Conservation (phyloP, 2,329 filamentous ascomycete species). For the Colletotrichum tamarilloi region DNA sequence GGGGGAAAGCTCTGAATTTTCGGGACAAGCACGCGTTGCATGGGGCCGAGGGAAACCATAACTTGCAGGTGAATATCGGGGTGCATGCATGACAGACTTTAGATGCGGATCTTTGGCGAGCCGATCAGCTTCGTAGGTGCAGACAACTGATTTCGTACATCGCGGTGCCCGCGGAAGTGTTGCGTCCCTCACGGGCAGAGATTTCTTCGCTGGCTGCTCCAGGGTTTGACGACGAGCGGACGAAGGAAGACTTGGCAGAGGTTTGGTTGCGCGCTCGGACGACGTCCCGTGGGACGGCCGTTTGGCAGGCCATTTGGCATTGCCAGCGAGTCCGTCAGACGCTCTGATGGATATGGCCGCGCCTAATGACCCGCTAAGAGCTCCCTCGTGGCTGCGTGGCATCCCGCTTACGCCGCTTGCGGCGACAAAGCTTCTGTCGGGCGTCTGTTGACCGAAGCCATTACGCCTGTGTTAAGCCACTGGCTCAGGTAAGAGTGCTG, state of each 20-base stretch:
- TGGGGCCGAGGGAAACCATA: constrained; percentile 5
- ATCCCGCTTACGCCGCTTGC: constrained; percentile 7
- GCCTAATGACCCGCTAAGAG: not conserved
- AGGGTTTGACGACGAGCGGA: not conserved
- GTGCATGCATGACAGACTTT: constrained; percentile 10
- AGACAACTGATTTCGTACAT: not conserved
- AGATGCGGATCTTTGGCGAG: not conserved
- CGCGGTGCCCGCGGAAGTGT: not conserved
- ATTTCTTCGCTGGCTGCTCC: not conserved
- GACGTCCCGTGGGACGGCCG: constrained; percentile 11
- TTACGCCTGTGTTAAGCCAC: constrained; percentile 21
- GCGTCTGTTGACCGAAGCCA: constrained; percentile 20
- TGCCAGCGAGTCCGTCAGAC: constrained; percentile 15
- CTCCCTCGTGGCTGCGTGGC: constrained; percentile 12
- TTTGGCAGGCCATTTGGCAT: constrained; percentile 14
- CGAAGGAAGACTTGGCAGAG: constrained; percentile 3
- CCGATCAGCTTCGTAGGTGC: not conserved
- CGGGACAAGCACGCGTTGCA: constrained; percentile 1
- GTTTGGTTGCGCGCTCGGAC: constrained; percentile 13
- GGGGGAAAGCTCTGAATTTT: not conserved
- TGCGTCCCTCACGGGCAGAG: not conserved
- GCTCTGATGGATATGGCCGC: constrained; percentile 12
- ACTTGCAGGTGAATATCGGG: constrained; percentile 6
- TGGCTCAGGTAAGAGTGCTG: constrained; percentile 17
- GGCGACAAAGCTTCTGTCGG: not conserved